Conservation (phyloP, 345 rosid species). For the Syzygium jambos region DNA sequence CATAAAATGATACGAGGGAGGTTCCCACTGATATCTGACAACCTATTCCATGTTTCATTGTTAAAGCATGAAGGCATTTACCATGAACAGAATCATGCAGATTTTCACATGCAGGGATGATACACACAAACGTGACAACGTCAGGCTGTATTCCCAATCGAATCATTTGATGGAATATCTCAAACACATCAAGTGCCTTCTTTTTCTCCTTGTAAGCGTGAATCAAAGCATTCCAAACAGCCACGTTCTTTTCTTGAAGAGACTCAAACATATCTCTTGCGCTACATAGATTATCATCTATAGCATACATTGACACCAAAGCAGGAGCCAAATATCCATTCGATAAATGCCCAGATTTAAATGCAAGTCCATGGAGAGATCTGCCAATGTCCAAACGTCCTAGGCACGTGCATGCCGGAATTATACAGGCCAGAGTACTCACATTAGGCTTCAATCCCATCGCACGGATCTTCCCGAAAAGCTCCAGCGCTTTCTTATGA, state of each 20-base stretch:
- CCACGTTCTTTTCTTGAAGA: conserved; percentile 12
- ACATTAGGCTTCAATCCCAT: conserved; percentile 23
- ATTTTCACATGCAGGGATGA: conserved; percentile 25
- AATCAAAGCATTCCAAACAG: conserved; percentile 40
- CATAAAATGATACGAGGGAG: conserved; percentile 40
- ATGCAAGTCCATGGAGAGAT: conserved; percentile 25
- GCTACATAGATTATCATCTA: conserved; percentile 15
- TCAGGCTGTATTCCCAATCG: conserved; percentile 16
- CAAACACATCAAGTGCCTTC: conserved; percentile 26
- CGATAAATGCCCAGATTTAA: conserved; percentile 24
- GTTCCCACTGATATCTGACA: conserved; percentile 24
- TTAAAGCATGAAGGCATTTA: conserved; percentile 29
- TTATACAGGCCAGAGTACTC: conserved; percentile 34
- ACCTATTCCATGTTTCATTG: conserved; percentile 27
- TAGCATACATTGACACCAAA: conserved; percentile 37
- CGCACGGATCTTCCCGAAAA: conserved; percentile 11
- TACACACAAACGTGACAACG: conserved; percentile 29
- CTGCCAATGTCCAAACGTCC: conserved; percentile 17
- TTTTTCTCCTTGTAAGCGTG: conserved; percentile 19
- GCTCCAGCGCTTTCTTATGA: conserved; percentile 20
- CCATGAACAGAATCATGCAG: conserved; percentile 7
- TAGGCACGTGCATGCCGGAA: conserved; percentile 32
- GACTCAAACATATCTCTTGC: conserved; percentile 25
- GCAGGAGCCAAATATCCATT: conserved; percentile 33
- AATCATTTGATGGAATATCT: conserved; percentile 26